Base-by-base conservation (phyloP, 495 filamentous ascomycete species). In the Daldinia decipiens region DNA sequence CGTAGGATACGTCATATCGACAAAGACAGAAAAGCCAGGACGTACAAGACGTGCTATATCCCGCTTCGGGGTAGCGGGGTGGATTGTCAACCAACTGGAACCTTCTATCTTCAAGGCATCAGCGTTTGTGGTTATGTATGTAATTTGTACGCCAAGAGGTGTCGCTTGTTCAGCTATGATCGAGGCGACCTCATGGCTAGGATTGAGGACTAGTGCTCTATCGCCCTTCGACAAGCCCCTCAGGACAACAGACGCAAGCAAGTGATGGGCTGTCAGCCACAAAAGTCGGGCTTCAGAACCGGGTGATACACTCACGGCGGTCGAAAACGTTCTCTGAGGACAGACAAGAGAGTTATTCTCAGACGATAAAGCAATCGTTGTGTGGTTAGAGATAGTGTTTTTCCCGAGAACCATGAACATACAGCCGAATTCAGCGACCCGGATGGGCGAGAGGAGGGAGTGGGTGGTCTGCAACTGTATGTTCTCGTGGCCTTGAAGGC, bases 281-380 rank as follows among this genome's bases (percentile, higher is more conserved):
- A 43, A 43, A 17, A 43, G 39, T 11, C 2, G 5, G 5, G 26
- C 26, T 27, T 27, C 26, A 27, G 26, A 27, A 27, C 26, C 26
- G 2, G 26, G 26, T 3, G 26, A 27, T 27, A 27, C 3, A 24
- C 21, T 24, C 21, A 24, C 21, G 21, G 21, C 21, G 21, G 21
- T 24, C 21, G 21, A 24, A 24, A 24, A 24, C 21, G 21, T 2
- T 24, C 2, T 24, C 21, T 2, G 21, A 2, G 21, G 21, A 24
- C 21, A 24, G 2, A 24, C 21, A 24, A 24, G 21, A 24, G 21
- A 24, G 21, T 24, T 24, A 24, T 66, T 52, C 19, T 7, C 61
- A 24, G 15, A 1, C 11, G 47, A 39, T 19, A 51, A 13, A 39
- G 24, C 36, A 45, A 53, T 1, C 31, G 76, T 68, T 7, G 31